A percentile compares a stretch with the other conserved stretches of the same genome.
Conservation (phyloP, 148 eudicot species). For the Arbutus unedo region DNA sequence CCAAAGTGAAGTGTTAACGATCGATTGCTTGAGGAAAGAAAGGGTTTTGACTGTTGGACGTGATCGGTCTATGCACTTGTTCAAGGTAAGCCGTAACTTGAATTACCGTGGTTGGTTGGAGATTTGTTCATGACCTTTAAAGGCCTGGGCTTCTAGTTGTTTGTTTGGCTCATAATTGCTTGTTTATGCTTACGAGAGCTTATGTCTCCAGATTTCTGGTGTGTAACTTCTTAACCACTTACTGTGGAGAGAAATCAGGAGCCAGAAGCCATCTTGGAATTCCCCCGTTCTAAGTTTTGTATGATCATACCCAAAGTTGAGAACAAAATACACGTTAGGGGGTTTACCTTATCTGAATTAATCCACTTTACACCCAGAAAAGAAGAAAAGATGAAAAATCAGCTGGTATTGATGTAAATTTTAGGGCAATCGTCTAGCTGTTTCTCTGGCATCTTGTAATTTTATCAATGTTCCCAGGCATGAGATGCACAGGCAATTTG, state of each 20-base stretch:
- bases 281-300: background rate
- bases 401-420: background rate
- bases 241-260: background rate
- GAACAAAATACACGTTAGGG: background rate
- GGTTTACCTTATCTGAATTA: background rate
- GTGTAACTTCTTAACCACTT: background rate
- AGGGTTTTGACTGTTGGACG: conserved; percentile 87
- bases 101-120: background rate
- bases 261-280: background rate
- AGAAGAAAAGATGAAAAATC: background rate
- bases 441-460: background rate
- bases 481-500: background rate
- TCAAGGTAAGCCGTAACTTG: conserved; percentile 53
- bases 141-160: background rate
- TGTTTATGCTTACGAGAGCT: background rate
- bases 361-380: no score
- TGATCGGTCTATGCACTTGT: conserved; percentile 81
- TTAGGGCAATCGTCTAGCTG: background rate
- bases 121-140: background rate
- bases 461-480: background rate
- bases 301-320: background rate
- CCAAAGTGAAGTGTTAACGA: conserved; percentile 78
- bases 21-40: conserved; percentile 87
- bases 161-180: background rate
- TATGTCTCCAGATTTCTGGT: background rate